A percentile compares a stretch with the other conserved stretches of the same genome.
These are phyloP conservation scores for Tuber aestivum DNA, from an alignment of 495 filamentous ascomycete species.

Conservation along the genomic window DNA sequence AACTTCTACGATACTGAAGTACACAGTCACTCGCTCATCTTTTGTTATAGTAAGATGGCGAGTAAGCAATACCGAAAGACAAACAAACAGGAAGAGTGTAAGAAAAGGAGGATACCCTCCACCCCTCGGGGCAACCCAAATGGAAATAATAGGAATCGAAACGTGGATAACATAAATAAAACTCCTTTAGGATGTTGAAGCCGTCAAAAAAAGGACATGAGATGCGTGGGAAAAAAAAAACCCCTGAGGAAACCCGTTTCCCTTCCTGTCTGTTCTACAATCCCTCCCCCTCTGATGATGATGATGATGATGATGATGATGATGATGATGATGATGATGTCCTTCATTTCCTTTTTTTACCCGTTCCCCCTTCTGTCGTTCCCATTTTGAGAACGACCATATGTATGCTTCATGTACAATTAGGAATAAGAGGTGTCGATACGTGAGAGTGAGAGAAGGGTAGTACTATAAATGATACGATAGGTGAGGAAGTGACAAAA, in stretches of 20 bases:
- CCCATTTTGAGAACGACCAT: neutral
- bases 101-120: neutral
- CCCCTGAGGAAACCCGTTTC: neutral
- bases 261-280: neutral
- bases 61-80: neutral
- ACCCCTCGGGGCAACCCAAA: neutral
- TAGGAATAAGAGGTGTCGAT: neutral
- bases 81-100: neutral
- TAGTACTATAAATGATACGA: neutral
- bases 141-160: neutral
- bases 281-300: neutral
- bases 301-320: neutral
- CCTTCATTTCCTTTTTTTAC: neutral
- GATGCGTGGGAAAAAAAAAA: neutral
- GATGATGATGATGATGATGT: neutral
- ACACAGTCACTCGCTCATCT: neutral
- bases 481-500: neutral
- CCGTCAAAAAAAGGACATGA: neutral
- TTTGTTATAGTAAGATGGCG: neutral
- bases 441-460: neutral
- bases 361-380: neutral
- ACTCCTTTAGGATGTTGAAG: neutral
- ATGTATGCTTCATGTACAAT: constrained; percentile 3
- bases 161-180: neutral
- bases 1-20: neutral